Base-by-base conservation (phyloP, 768 basidiomycete genomes). In the Tylopilus balloui region DNA sequence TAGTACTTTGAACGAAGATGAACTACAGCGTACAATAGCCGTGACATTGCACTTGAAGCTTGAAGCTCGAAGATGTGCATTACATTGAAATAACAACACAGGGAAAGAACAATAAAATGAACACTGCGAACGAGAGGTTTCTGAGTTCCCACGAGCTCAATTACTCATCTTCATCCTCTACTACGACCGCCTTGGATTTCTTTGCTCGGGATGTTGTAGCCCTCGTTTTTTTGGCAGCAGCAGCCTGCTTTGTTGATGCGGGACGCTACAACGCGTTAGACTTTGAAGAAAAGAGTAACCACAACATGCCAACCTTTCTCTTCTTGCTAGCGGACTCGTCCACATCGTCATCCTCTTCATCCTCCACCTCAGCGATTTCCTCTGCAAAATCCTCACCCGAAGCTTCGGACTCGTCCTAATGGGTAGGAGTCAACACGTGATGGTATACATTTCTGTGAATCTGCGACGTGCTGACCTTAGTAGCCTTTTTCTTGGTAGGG, bases 221-320 rank as follows among this genome's bases (percentile, higher is more conserved):
- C 47, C 48, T 68, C 3, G 61, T 35, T 45, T 67, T 71, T 56
- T 79, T 81, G 29, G 73, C 67, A 15, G 66, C 55, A 3, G 76
- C 68, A 20, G 75, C 57, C 21, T 77, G 75, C 51, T 79, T 81
- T 10, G 72, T 60, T 28, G 72, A 54, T 11, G 66, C 64, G 4
- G 75, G 69, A 48, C 72, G 73, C 76, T 79, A 52, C 20, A 24
- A 38, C 42, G 17, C 36, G 27, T 62, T 48, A 48, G 50, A 48
- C 10, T 27, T 37, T 4, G 31, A 31, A 40, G 24, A 23, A 17
- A 19, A n/a, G 37, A 32, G 40, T 19, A 36, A n/a, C 28, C 8
- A 12, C 4, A 37, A 12, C 1, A 9, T 15, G 19, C 69, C 19
- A 57, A 82, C 86, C 81, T 88, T 86, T 69, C 84, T 82, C 70